Conservation (phyloP, 2,329 filamentous ascomycete species). For the Phoma sp. region DNA sequence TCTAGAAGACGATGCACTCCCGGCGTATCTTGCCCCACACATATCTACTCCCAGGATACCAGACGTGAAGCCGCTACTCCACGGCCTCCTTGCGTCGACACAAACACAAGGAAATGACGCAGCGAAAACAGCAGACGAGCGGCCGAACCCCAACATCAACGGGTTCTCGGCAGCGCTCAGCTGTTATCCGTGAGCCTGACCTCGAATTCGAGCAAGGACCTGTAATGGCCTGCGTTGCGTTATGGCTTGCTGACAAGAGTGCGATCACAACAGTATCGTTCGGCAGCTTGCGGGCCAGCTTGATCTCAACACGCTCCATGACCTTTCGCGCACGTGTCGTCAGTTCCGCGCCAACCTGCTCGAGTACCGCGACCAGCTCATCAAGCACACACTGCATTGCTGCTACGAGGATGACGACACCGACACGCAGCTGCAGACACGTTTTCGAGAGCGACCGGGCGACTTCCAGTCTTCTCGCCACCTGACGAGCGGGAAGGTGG, state of each 20-base stretch:
- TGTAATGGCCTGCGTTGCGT: too few relatives aligned
- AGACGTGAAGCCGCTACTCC: conserved; percentile 37
- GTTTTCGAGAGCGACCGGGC: conserved; percentile 27
- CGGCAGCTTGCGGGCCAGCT: conserved; percentile 75
- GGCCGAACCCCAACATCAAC: conserved; percentile 62
- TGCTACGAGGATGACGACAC: conserved; percentile 67
- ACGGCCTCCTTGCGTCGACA: conserved; percentile 25
- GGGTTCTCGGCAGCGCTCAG: conserved; percentile 67
- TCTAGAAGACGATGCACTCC: conserved; percentile 49
- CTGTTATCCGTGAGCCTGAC: conserved; percentile 69
- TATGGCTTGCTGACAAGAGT: conserved; percentile 36
- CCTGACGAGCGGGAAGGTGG: conserved; percentile 69
- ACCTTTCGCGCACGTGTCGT: conserved; percentile 80
- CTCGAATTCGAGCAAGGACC: conserved; percentile 34
- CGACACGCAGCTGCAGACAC: conserved; percentile 56
- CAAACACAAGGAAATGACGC: background rate
- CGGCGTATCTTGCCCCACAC: conserved; percentile 24
- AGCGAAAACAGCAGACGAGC: conserved; percentile 28
- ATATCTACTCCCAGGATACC: conserved; percentile 27
- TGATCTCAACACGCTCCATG: conserved; percentile 86
- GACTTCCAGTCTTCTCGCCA: conserved; percentile 22
- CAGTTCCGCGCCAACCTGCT: conserved; percentile 78
- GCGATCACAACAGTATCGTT: conserved; percentile 66
- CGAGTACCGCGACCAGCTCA: conserved; percentile 75
- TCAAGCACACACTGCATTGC: conserved; percentile 79